Conservation (phyloP, 345 rosid species). For the Rhizophora apiculata region DNA sequence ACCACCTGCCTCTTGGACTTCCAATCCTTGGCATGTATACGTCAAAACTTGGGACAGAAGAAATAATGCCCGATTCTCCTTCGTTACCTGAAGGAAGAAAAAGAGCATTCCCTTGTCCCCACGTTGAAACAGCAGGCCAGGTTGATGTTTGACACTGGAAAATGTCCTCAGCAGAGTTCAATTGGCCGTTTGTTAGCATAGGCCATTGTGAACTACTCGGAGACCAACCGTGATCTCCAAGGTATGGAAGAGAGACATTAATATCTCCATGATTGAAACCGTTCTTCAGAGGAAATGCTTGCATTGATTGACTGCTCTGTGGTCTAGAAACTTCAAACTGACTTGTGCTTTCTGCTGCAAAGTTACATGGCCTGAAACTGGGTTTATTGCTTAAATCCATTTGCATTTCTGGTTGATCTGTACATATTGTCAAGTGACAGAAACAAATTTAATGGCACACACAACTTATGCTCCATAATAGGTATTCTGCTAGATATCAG, state of each 20-base stretch:
- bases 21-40: constrained; percentile 27
- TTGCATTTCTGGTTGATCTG: constrained; percentile 33
- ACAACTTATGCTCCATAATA: neutral
- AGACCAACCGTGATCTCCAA: constrained; percentile 21
- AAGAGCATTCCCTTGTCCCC: constrained; percentile 27
- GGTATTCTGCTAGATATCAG: too few species aligned
- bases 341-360: constrained; percentile 22
- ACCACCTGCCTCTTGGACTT: constrained; percentile 57
- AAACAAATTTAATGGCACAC: too few species aligned
- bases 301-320: constrained; percentile 14
- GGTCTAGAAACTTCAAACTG: constrained; percentile 14
- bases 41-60: constrained; percentile 23
- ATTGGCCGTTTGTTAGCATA: neutral
- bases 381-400: constrained; percentile 24
- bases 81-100: constrained; percentile 23
- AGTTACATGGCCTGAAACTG: constrained; percentile 20
- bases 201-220: constrained; percentile 15
- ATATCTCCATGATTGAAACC: constrained; percentile 28
- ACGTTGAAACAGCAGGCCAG: constrained; percentile 32
- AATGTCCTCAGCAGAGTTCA: constrained; percentile 8
- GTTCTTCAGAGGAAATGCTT: constrained; percentile 22
- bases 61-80: constrained; percentile 21
- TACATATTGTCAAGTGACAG: constrained; percentile 1
- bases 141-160: constrained; percentile 24
- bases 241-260: neutral